These are phyloP conservation scores for Chrysoporthe cubensis DNA, from an alignment of 2,329 filamentous ascomycete species.

Conservation along the genomic window DNA sequence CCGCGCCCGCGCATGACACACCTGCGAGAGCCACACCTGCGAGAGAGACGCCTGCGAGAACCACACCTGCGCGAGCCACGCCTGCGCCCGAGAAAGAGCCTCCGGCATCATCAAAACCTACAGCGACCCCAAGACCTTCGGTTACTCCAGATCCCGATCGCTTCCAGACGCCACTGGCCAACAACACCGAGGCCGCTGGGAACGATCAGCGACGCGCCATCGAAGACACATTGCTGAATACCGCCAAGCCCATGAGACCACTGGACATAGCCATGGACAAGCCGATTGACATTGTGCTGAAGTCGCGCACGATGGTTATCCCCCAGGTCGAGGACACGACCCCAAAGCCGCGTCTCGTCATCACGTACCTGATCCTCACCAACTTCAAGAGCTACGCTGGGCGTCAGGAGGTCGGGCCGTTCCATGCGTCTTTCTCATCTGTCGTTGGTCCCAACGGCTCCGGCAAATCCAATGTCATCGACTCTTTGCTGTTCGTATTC, in stretches of 20 bases:
- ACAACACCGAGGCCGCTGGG: constrained; percentile 71
- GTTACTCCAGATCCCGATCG: constrained; percentile 60
- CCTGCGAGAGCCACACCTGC: constrained; percentile 18
- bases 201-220: constrained; percentile 61
- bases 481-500: constrained; percentile 97
- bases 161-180: constrained; percentile 66
- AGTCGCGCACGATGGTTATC: constrained; percentile 74
- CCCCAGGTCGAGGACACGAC: constrained; percentile 73
- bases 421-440: constrained; percentile 95
- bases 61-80: constrained; percentile 21
- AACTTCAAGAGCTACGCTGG: constrained; percentile 99
- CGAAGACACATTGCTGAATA: constrained; percentile 51
- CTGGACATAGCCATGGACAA: constrained; percentile 80
- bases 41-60: not conserved
- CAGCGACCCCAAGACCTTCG: constrained; percentile 57
- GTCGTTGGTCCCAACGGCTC: constrained; percentile 98
- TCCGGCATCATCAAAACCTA: constrained; percentile 32
- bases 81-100: constrained; percentile 44
- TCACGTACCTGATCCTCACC: constrained; percentile 86
- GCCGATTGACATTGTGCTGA: constrained; percentile 92
- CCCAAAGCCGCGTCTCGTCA: constrained; percentile 86
- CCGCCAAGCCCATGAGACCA: constrained; percentile 72
- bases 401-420: constrained; percentile 91
- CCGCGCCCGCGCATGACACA: constrained; percentile 18
- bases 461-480: constrained; percentile 98